Evolutionary conservation across 306 rosid species (phyloP).

Genomic region (Medicago lupulina): DNA sequence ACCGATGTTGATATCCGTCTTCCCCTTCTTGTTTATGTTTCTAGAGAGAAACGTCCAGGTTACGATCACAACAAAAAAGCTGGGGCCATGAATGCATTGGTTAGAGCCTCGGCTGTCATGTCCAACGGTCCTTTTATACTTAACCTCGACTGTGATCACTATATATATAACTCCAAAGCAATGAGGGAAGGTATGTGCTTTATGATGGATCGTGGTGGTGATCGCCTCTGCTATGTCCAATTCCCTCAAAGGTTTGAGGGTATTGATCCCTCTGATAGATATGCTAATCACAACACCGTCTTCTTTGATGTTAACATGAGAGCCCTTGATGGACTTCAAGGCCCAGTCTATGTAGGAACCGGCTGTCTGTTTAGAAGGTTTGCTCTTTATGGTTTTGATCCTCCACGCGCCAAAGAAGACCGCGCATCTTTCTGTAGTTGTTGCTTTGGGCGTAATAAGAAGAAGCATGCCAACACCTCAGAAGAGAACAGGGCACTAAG

Average conservation of each 20-base stretch:
- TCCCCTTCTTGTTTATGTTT: slow-evolving; percentile 92
- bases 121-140: slow-evolving; percentile 95
- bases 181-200: slow-evolving; percentile 99
- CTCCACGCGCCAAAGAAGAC: slow-evolving; percentile 86
- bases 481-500: slow-evolving; percentile 84
- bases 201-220: slow-evolving; percentile 99
- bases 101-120: slow-evolving; percentile 93
- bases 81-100: slow-evolving; percentile 95
- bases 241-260: slow-evolving; percentile 99
- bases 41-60: slow-evolving; percentile 96
- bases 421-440: slow-evolving; percentile 69
- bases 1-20: slow-evolving; percentile 87
- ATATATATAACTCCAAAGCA: slow-evolving; percentile 88
- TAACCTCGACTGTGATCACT: slow-evolving; percentile 93
- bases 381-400: slow-evolving; percentile 92
- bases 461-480: slow-evolving; percentile 51
- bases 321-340: slow-evolving; percentile 97
- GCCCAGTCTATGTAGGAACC: slow-evolving; percentile 96
- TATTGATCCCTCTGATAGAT: slow-evolving; percentile 95
- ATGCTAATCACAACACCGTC: slow-evolving; percentile 95
- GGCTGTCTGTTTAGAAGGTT: slow-evolving; percentile 93
- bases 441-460: slow-evolving; percentile 67
- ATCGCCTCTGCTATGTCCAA: slow-evolving; percentile 91
- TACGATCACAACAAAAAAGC: slow-evolving; percentile 98
- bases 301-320: slow-evolving; percentile 98